phyloP scores from a whole-genome alignment of 106 monocot species.

The Dactylorhiza incarnata region DNA sequence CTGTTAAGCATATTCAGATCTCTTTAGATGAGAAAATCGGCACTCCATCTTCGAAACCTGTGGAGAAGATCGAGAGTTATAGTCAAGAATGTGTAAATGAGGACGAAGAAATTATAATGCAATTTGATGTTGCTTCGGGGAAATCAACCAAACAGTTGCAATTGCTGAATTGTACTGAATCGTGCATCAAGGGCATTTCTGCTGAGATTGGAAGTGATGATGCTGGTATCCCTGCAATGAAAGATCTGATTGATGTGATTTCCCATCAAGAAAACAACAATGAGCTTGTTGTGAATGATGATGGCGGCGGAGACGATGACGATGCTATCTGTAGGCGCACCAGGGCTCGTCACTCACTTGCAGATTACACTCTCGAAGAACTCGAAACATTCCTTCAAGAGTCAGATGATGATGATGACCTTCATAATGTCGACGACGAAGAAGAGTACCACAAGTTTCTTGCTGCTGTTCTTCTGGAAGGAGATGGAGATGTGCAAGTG shows the following conservation, averaged over 20 bases:
- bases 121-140: background rate
- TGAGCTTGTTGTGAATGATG: background rate
- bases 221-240: slow-evolving; percentile 2
- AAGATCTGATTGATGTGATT: slow-evolving; percentile 7
- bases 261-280: background rate
- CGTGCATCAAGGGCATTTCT: background rate
- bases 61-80: background rate
- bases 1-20: background rate
- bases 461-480: slow-evolving; percentile 58
- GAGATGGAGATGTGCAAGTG: slow-evolving; percentile 12
- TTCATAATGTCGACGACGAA: slow-evolving; percentile 69
- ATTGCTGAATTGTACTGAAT: background rate
- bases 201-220: slow-evolving; percentile 6
- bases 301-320: slow-evolving; percentile 20
- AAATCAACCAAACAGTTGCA: slow-evolving; percentile 1
- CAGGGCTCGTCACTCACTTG: slow-evolving; percentile 77
- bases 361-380: slow-evolving; percentile 76
- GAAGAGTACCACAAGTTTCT: slow-evolving; percentile 92
- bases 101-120: slow-evolving; percentile 29
- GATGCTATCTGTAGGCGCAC: slow-evolving; percentile 89
- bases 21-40: slow-evolving; percentile 8
- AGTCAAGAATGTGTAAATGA: slow-evolving; percentile 15
- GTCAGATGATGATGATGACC: slow-evolving; percentile 70
- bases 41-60: slow-evolving; percentile 3
- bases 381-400: slow-evolving; percentile 92